Percentiles rank a stretch among this genome's conserved stretches.
Evolutionary conservation across 352 stramenopile species (phyloP).

Genomic region (Phytopythium boreale): DNA sequence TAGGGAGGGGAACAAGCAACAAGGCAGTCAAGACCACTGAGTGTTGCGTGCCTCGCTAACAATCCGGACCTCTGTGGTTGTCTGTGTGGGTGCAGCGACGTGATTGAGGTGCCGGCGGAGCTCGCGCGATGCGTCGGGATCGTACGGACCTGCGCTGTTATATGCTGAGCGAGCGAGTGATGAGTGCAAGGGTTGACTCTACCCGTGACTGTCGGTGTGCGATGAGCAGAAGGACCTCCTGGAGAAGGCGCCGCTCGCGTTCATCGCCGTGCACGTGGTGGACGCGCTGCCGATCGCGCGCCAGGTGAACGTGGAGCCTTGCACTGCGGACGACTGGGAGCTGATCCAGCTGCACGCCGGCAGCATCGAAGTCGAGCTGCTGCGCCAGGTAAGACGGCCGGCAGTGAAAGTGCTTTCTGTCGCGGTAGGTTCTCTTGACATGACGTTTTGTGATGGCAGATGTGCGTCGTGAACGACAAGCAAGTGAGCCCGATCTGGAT

Average conservation of each 20-base stretch:
- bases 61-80: background rate
- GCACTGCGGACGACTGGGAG: slow-evolving; percentile 87
- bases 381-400: slow-evolving; percentile 62
- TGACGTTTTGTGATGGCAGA: too few relatives aligned
- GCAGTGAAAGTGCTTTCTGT: background rate
- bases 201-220: background rate
- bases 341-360: slow-evolving; percentile 87
- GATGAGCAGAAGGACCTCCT: slow-evolving; percentile 53
- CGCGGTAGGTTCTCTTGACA: too few relatives aligned
- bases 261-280: slow-evolving; percentile 73
- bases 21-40: background rate
- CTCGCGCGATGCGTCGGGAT: slow-evolving; percentile 82
- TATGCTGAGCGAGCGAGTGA: background rate
- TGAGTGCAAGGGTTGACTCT: background rate
- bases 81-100: slow-evolving; percentile 38
- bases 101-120: slow-evolving; percentile 80
- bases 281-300: slow-evolving; percentile 60
- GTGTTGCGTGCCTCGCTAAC: background rate
- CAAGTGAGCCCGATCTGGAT: slow-evolving; percentile 83
- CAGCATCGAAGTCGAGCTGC: slow-evolving; percentile 74
- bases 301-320: slow-evolving; percentile 82
- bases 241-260: slow-evolving; percentile 49
- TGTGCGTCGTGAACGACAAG: slow-evolving; percentile 86
- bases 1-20: slow-evolving; percentile 8
- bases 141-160: slow-evolving; percentile 24